phyloP scores from a whole-genome alignment of 2,329 filamentous ascomycete species.

The Sclerotiophoma versabilis region DNA sequence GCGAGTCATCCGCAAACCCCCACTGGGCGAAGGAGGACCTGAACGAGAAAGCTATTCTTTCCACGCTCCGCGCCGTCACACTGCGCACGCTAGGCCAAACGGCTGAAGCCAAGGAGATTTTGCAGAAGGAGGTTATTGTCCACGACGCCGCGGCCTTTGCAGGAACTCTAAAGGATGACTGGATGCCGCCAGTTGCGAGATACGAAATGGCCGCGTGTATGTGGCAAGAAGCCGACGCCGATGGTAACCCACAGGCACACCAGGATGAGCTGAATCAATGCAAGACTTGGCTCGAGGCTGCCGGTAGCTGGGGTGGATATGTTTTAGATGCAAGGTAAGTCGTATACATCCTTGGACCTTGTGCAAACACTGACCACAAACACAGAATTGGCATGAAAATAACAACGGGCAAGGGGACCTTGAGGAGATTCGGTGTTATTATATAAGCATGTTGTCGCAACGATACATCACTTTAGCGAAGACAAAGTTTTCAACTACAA shows the following conservation, averaged over 20 bases:
- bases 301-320: conserved; percentile 74
- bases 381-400: conserved; percentile 71
- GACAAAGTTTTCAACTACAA: not conserved
- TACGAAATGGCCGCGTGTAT: conserved; percentile 86
- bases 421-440: conserved; percentile 51
- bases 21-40: conserved; percentile 60
- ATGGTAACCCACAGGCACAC: conserved; percentile 45
- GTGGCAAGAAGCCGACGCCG: conserved; percentile 70
- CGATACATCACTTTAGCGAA: not conserved
- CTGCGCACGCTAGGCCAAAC: conserved; percentile 68
- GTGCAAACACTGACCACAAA: not conserved
- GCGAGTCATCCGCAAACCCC: conserved; percentile 60
- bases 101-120: conserved; percentile 68
- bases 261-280: conserved; percentile 65
- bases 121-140: conserved; percentile 69
- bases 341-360: not conserved
- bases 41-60: conserved; percentile 70
- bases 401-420: conserved; percentile 71
- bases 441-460: not conserved
- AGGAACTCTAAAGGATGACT: conserved; percentile 71
- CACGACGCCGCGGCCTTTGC: conserved; percentile 64
- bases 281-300: conserved; percentile 69
- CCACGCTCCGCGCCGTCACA: conserved; percentile 71
- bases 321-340: conserved; percentile 71
- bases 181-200: conserved; percentile 74